These are phyloP conservation scores for Hansfordia pulvinata DNA, from an alignment of 2,329 filamentous ascomycete genomes.

Conservation along the genomic window DNA sequence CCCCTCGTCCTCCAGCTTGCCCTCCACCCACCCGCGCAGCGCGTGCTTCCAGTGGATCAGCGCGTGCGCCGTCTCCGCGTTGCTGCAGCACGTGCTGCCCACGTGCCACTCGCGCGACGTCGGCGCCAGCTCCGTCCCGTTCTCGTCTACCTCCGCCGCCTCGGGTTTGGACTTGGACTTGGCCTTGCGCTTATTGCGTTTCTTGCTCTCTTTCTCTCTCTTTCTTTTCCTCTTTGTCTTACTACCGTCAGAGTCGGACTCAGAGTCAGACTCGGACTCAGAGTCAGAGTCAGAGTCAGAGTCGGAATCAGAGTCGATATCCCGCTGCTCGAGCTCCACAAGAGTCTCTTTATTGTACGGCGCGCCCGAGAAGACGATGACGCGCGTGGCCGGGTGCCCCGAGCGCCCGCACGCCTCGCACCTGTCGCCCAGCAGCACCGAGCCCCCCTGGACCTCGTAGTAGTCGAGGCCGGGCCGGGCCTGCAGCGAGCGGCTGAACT, in stretches of 20 bases:
- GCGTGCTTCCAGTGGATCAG: slow-evolving; percentile 65
- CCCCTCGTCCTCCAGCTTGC: slow-evolving; percentile 42
- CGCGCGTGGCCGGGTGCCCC: slow-evolving; percentile 52
- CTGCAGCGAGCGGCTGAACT: slow-evolving; percentile 52
- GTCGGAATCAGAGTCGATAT: slow-evolving; percentile 3
- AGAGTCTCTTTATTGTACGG: slow-evolving; percentile 54
- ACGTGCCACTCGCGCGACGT: slow-evolving; percentile 25
- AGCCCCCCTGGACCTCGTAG: slow-evolving; percentile 23
- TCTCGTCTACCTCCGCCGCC: slow-evolving; percentile 24
- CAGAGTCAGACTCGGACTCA: slow-evolving; percentile 24
- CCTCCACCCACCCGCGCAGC: slow-evolving; percentile 59
- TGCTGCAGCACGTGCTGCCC: slow-evolving; percentile 25
- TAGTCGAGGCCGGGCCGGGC: slow-evolving; percentile 49
- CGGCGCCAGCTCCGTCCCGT: slow-evolving; percentile 20
- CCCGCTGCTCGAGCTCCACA: slow-evolving; percentile 48
- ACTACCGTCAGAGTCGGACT: slow-evolving; percentile 17
- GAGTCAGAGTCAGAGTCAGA: slow-evolving; percentile 14
- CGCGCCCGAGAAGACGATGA: slow-evolving; percentile 48
- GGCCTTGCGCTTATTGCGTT: too few species aligned
- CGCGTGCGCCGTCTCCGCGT: slow-evolving; percentile 55
- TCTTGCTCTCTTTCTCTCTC: too few species aligned
- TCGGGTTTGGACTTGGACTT: too few species aligned
- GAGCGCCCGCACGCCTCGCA: slow-evolving; percentile 62
- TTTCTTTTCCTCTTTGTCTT: too few species aligned
- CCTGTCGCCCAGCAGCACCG: slow-evolving; percentile 25